Percentiles rank a stretch among this genome's conserved stretches.
These are phyloP conservation scores for Wilcoxina mikolae DNA, from an alignment of 495 filamentous ascomycete species.

Conservation along the genomic window DNA sequence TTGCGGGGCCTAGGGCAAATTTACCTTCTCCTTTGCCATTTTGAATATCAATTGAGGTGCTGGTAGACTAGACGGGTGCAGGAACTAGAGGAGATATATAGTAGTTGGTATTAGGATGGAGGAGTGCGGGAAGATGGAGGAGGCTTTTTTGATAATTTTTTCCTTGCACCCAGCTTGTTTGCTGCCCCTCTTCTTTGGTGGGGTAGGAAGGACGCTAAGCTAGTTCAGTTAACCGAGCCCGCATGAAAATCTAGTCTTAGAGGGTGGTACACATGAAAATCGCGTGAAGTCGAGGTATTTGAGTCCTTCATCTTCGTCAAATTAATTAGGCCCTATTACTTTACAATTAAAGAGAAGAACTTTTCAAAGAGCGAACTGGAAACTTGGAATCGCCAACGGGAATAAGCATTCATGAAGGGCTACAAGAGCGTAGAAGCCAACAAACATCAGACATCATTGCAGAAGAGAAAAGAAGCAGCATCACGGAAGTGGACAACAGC, in stretches of 20 bases:
- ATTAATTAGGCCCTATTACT: background rate
- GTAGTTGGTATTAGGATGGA: background rate
- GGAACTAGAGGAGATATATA: background rate
- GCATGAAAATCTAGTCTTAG: too few species aligned
- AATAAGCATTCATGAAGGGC: background rate
- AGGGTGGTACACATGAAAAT: too few species aligned
- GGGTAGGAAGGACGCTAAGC: too few species aligned
- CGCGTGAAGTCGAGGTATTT: too few species aligned
- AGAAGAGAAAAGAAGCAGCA: constrained; percentile 3
- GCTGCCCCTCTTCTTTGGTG: too few species aligned
- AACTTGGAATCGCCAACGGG: background rate
- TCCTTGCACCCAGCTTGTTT: too few species aligned
- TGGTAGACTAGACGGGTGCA: background rate
- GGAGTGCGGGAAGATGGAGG: background rate
- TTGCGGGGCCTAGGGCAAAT: background rate
- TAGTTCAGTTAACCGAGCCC: too few species aligned
- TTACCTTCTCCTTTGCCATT: constrained; percentile 34
- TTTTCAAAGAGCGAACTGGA: background rate
- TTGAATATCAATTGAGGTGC: constrained; percentile 8
- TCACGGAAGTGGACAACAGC: background rate
- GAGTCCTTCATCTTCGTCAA: too few species aligned
- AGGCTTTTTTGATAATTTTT: background rate
- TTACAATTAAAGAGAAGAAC: background rate
- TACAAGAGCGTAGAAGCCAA: constrained; percentile 4
- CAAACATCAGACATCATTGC: background rate